phyloP scores from a whole-genome alignment of 208 protist species.

The Trypanosoma congolense region DNA sequence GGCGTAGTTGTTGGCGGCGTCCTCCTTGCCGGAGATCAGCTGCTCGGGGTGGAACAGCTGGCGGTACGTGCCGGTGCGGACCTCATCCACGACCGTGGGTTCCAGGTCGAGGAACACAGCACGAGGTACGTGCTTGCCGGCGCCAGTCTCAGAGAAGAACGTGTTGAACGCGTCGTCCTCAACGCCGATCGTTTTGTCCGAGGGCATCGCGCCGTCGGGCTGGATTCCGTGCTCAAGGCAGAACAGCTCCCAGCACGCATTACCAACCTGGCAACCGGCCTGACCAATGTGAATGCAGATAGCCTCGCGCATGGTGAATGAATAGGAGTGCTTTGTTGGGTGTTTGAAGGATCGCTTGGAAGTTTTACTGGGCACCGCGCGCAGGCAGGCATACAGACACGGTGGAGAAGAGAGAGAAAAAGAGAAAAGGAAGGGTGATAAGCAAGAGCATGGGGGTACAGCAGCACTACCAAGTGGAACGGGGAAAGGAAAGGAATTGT shows the following conservation, averaged over 20 bases:
- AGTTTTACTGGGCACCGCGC: background rate
- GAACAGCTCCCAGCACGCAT: constrained; percentile 94
- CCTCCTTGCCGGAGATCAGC: constrained; percentile 96
- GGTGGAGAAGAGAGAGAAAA: background rate
- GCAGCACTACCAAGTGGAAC: too few relatives aligned
- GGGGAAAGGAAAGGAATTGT: background rate
- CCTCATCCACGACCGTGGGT: constrained; percentile 96
- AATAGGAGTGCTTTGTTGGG: background rate
- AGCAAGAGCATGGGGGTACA: too few relatives aligned
- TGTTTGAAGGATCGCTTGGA: constrained; percentile 1
- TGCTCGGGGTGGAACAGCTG: constrained; percentile 97
- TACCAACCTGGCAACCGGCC: constrained; percentile 96
- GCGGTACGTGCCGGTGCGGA: constrained; percentile 93
- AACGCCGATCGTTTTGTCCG: constrained; percentile 80
- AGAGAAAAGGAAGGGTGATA: too few relatives aligned
- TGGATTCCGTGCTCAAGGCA: constrained; percentile 91
- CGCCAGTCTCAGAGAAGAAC: constrained; percentile 93
- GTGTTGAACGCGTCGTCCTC: constrained; percentile 93
- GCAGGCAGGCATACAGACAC: background rate
- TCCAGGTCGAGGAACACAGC: constrained; percentile 96
- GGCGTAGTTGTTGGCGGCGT: constrained; percentile 98
- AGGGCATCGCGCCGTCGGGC: constrained; percentile 84
- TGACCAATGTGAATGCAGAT: constrained; percentile 96
- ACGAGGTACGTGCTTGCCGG: constrained; percentile 93
- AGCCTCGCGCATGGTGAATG: constrained; percentile 82